Conservation (phyloP, 2,329 filamentous ascomycete genomes). For the Hypomyces rosellus region DNA sequence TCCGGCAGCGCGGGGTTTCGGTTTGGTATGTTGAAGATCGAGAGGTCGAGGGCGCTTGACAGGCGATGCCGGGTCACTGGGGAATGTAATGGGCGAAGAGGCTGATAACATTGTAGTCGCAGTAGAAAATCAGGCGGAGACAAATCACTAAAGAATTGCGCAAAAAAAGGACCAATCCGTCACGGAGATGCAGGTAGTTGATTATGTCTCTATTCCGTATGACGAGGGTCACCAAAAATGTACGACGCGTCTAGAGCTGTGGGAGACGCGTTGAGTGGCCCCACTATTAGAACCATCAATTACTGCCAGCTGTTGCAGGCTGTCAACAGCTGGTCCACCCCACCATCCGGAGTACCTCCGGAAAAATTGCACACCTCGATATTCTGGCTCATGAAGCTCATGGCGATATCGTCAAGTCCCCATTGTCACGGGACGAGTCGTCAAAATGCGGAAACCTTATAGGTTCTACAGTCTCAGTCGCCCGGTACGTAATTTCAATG, state of each 20-base stretch:
- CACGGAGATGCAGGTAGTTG: background rate
- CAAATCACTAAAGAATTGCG: background rate
- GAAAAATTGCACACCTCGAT: constrained; percentile 9
- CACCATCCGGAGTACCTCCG: background rate
- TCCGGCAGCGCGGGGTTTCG: constrained; percentile 29
- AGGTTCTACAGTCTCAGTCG: constrained; percentile 62
- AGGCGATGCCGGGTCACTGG: constrained; percentile 40
- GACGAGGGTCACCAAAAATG: background rate
- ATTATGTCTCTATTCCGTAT: background rate
- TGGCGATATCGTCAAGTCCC: constrained; percentile 8
- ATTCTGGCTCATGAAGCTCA: constrained; percentile 8
- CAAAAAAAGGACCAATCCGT: background rate
- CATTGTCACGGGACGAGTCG: constrained; percentile 18
- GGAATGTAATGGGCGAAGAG: constrained; percentile 54
- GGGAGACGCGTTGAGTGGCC: constrained; percentile 22
- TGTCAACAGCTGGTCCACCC: constrained; percentile 1
- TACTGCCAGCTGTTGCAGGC: background rate
- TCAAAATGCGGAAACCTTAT: constrained; percentile 47
- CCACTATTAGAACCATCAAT: background rate
- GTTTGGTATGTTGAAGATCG: constrained; percentile 26
- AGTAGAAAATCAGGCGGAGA: background rate
- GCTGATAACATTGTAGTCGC: constrained; percentile 46
- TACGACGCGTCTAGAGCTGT: constrained; percentile 13
- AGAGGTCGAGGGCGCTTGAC: constrained; percentile 33
- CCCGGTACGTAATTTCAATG: constrained; percentile 47